Conservation (phyloP, 2,329 filamentous ascomycete species). For the Blastomyces gilchristii region DNA sequence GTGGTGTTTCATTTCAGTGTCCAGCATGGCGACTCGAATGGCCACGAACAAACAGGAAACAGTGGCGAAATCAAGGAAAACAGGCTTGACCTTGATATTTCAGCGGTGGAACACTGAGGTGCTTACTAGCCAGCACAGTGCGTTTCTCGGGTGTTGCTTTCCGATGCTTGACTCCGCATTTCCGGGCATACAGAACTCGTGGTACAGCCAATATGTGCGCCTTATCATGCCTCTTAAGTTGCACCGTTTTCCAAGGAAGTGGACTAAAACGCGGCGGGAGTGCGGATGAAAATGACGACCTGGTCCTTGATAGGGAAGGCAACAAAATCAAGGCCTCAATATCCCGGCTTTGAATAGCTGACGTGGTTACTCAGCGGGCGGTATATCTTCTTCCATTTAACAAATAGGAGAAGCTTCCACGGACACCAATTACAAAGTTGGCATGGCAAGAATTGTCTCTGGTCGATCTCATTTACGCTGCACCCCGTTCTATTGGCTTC, state of each 20-base stretch:
- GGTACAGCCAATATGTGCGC: neutral
- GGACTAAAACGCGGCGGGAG: neutral
- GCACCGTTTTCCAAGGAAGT: constrained; percentile 2
- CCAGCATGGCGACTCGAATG: neutral
- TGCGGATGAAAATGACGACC: neutral
- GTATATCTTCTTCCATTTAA: neutral
- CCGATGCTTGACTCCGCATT: neutral
- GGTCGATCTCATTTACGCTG: neutral
- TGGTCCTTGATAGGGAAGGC: neutral
- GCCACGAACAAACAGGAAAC: neutral
- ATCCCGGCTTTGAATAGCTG: neutral
- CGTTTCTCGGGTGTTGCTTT: neutral
- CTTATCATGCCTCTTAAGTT: neutral
- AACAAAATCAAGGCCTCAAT: neutral
- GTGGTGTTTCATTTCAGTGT: neutral
- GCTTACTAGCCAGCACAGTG: neutral
- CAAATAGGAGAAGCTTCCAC: neutral
- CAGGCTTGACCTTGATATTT: neutral
- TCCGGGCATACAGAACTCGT: neutral
- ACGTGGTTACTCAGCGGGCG: neutral
- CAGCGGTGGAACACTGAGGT: neutral
- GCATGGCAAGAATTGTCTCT: neutral
- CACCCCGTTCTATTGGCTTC: neutral
- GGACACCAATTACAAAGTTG: neutral
- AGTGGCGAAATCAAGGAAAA: neutral